Evolutionary conservation across 2,329 filamentous ascomycete species (phyloP).

Genomic region (Penicillium sclerotiorum): DNA sequence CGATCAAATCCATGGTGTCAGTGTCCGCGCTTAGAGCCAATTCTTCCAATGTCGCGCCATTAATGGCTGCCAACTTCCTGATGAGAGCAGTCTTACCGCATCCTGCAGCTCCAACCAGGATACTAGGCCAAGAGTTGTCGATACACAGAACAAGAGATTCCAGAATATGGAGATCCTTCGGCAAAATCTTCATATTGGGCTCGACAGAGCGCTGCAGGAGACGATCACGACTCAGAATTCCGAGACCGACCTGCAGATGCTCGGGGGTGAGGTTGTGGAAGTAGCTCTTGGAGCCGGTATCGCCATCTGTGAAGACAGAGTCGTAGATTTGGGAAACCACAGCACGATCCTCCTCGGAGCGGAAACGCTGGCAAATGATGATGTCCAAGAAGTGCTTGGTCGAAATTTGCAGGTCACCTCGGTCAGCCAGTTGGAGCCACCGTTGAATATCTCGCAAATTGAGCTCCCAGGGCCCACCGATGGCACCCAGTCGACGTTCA

Average conservation of each 20-base stretch:
- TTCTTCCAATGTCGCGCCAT: conserved; percentile 74
- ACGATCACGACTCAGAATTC: conserved; percentile 64
- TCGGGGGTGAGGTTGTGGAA: conserved; percentile 70
- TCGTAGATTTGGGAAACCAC: conserved; percentile 68
- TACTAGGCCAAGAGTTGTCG: conserved; percentile 83
- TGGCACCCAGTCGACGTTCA: conserved; percentile 54
- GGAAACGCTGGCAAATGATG: conserved; percentile 85
- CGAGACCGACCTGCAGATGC: conserved; percentile 78
- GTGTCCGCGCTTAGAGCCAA: conserved; percentile 93
- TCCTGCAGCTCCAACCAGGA: conserved; percentile 82
- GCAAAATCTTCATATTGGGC: conserved; percentile 38
- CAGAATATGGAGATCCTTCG: conserved; percentile 64
- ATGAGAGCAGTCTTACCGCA: conserved; percentile 84
- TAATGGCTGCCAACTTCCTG: conserved; percentile 75
- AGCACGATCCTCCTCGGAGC: conserved; percentile 67
- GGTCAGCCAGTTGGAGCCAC: conserved; percentile 76
- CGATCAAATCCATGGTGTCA: conserved; percentile 95
- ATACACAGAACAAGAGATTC: conserved; percentile 88
- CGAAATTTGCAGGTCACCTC: conserved; percentile 62
- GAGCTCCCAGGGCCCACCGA: conserved; percentile 88
- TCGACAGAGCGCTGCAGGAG: conserved; percentile 39
- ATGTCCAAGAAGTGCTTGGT: conserved; percentile 77
- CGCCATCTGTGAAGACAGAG: conserved; percentile 59
- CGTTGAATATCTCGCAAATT: conserved; percentile 88
- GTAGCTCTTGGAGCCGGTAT: conserved; percentile 58